Percentiles rank a stretch among this genome's conserved stretches.
Conservation (phyloP, 805 yeast genomes). For the Starmerella potacharoeniae region DNA sequence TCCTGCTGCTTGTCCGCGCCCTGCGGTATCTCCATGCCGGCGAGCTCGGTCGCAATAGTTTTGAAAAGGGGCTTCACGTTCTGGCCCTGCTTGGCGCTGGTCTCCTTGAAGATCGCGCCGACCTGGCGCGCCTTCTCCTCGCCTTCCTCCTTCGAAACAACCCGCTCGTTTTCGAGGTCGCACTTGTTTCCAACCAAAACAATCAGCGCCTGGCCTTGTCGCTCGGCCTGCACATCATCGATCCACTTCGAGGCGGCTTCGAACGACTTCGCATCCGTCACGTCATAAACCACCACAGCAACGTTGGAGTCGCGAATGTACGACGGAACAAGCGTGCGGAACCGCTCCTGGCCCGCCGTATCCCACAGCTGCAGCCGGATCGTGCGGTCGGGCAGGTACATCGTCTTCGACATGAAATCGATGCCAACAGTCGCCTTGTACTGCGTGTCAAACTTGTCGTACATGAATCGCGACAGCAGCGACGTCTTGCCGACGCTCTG, state of each 20-base stretch:
- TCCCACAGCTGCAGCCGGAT: slow-evolving; percentile 94
- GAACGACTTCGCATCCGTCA: slow-evolving; percentile 71
- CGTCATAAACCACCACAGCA: slow-evolving; percentile 93
- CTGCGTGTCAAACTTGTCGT: slow-evolving; percentile 91
- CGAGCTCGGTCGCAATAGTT: slow-evolving; percentile 80
- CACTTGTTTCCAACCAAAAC: slow-evolving; percentile 89
- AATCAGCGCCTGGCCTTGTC: slow-evolving; percentile 79
- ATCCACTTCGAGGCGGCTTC: slow-evolving; percentile 82
- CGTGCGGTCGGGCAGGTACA: slow-evolving; percentile 93
- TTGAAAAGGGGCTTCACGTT: slow-evolving; percentile 84
- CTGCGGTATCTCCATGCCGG: slow-evolving; percentile 51
- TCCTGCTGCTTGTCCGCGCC: slow-evolving; percentile 17
- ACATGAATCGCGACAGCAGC: slow-evolving; percentile 92
- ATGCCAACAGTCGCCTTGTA: slow-evolving; percentile 93
- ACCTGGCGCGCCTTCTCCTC: slow-evolving; percentile 63
- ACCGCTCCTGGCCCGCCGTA: slow-evolving; percentile 95
- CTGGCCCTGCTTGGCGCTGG: slow-evolving; percentile 89
- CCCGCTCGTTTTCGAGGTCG: slow-evolving; percentile 71
- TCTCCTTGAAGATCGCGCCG: slow-evolving; percentile 78
- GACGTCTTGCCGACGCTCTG: slow-evolving; percentile 97
- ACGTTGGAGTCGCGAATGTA: slow-evolving; percentile 93
- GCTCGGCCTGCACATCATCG: slow-evolving; percentile 84
- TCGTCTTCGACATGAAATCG: slow-evolving; percentile 85
- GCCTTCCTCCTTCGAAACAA: slow-evolving; percentile 81
- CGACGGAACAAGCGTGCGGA: slow-evolving; percentile 86